Base-by-base conservation (phyloP, 108 stramenopile genomes). In the Cyclotella cryptica region DNA sequence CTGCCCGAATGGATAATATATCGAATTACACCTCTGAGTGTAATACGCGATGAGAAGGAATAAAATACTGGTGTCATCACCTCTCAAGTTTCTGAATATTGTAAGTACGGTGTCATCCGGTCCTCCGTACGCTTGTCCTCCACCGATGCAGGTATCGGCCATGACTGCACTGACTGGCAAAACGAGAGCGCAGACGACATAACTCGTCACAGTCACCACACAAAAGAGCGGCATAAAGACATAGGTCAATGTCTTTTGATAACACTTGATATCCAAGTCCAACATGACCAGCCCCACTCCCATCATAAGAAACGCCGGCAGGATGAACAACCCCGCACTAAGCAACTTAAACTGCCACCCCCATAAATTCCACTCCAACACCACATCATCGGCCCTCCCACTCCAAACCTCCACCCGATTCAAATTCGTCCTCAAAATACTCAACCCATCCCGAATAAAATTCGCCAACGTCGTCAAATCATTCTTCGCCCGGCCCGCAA, bases 261-360 rank as follows among this genome's bases (percentile, higher is more conserved):
- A 80, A 15, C 57, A 58, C 52, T 69, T 68, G 58, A 80, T 42
- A 55, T 80, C 73, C 28, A 80, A 21, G 69, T 64, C 79, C 63
- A 80, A 30, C 73, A 80, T 80, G 22, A 80, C 72, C 66, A 80
- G 60, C 18, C 72, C 79, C 55, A 80, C 79, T 13, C 79, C 79
- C 68, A 80, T 68, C 29, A 73, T 64, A 0, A 80, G 47, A 61
- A 80, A 74, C 7, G 79, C 58, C 11, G 79, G 79, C 0, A 80
- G 45, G 29, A 70, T 74, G 24, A 80, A 74, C n/a, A 80, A 45
- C 24, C 72, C 66, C 45, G 79, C 70, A 19, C 54, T 27, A 21
- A 80, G 54, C 15, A 80, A 14, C 27, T 74, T 80, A 30, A 70
- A 74, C 61, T 74, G 72, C 79, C 79, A 80, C 0, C 72, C 79